A percentile compares a stretch with the other conserved stretches of the same genome.
phyloP scores from a whole-genome alignment of 2,329 filamentous ascomycete genomes.

The Monosporascus cannonballus region DNA sequence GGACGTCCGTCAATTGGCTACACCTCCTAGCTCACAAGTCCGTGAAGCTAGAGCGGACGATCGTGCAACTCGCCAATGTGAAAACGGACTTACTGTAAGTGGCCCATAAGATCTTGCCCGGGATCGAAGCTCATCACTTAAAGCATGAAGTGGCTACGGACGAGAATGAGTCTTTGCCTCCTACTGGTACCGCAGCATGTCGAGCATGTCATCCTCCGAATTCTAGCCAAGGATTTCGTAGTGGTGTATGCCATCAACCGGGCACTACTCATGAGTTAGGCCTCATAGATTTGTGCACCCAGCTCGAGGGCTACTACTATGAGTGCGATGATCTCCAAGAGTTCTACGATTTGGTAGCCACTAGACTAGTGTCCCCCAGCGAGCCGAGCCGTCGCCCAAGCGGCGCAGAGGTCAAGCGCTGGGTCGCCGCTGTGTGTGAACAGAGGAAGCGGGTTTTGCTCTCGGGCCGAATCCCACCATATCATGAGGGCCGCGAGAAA shows the following conservation, averaged over 20 bases:
- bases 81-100: background rate
- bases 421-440: conserved; percentile 5
- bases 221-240: background rate
- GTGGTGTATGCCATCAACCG: background rate
- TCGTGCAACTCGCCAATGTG: background rate
- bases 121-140: too few species aligned
- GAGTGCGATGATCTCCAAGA: background rate
- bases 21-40: background rate
- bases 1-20: background rate
- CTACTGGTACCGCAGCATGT: too few species aligned
- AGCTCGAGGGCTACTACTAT: conserved; percentile 6
- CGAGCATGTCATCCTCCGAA: background rate
- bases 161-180: too few species aligned
- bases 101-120: too few species aligned
- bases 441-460: conserved; percentile 4
- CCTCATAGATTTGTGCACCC: conserved; percentile 6
- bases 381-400: background rate
- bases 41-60: background rate
- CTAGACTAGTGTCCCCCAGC: background rate
- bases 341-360: conserved; percentile 6
- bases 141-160: too few species aligned
- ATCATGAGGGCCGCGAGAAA: conserved; percentile 2
- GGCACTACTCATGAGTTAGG: conserved; percentile 1
- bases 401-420: background rate
- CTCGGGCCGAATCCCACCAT: conserved; percentile 2